A percentile compares a stretch with the other conserved stretches of the same genome.
Conservation (phyloP, 2,329 filamentous ascomycete genomes). For the Pseudogymnoascus sp. region DNA sequence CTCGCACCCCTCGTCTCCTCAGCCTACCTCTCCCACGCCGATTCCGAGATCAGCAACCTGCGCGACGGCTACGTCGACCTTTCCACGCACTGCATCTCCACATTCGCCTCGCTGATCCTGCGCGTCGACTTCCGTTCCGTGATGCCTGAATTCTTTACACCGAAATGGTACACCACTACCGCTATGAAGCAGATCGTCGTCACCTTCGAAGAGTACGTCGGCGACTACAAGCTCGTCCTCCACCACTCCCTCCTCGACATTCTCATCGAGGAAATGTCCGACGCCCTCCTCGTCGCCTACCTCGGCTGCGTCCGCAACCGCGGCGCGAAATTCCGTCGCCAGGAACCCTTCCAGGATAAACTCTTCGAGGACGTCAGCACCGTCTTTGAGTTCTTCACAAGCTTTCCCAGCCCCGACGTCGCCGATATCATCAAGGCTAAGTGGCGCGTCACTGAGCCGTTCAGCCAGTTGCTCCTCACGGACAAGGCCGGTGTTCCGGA, state of each 20-base stretch:
- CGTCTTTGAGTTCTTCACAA: conserved; percentile 83
- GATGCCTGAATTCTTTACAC: conserved; percentile 83
- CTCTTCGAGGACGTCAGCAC: conserved; percentile 88
- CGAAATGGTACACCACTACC: conserved; percentile 76
- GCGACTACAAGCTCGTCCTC: conserved; percentile 75
- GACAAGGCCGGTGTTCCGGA: conserved; percentile 67
- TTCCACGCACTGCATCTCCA: conserved; percentile 82
- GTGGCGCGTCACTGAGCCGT: conserved; percentile 83
- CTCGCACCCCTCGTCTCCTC: conserved; percentile 74
- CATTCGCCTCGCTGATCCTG: conserved; percentile 84
- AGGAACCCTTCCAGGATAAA: conserved; percentile 85
- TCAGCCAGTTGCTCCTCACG: conserved; percentile 70
- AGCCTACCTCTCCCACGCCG: conserved; percentile 68
- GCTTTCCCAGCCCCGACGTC: conserved; percentile 56
- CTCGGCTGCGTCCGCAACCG: conserved; percentile 80
- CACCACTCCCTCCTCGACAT: conserved; percentile 85
- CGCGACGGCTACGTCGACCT: conserved; percentile 93
- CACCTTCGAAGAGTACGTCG: conserved; percentile 91
- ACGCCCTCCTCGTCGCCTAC: conserved; percentile 83
- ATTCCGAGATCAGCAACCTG: conserved; percentile 64
- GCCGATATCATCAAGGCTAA: conserved; percentile 72
- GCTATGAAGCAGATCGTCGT: conserved; percentile 90
- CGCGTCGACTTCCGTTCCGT: conserved; percentile 78
- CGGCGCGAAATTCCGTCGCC: conserved; percentile 76
- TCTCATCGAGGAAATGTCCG: conserved; percentile 84